Conservation (phyloP, 169 alveolate genomes). For the Eimeria zaria region DNA sequence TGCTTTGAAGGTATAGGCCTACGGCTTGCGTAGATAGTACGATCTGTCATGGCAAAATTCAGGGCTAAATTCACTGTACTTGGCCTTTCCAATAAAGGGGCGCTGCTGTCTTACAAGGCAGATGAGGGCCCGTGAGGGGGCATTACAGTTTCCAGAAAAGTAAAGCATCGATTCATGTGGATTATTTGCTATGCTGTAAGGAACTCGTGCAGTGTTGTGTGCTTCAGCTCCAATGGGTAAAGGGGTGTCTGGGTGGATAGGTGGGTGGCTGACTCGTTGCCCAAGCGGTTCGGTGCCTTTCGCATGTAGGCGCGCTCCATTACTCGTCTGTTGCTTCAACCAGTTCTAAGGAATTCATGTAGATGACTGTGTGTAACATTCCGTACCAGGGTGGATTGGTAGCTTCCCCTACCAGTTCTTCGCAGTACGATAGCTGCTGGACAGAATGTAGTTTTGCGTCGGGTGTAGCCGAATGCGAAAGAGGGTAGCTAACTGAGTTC, state of each 20-base stretch:
- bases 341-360: not conserved
- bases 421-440: not conserved
- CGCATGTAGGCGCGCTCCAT: not conserved
- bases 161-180: too few species aligned
- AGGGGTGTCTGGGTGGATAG: not conserved
- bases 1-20: not conserved
- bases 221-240: not conserved
- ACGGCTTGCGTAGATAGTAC: not conserved
- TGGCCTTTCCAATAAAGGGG: not conserved
- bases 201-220: not conserved
- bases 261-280: not conserved
- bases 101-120: not conserved
- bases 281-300: not conserved
- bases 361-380: not conserved
- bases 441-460: not conserved
- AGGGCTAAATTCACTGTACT: not conserved
- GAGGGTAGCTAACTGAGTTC: not conserved
- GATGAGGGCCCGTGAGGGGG: not conserved
- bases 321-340: not conserved
- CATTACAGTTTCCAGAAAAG: not conserved
- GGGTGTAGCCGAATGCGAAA: not conserved
- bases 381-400: not conserved
- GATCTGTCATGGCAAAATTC: not conserved
- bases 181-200: too few species aligned
- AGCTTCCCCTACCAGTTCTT: not conserved